phyloP scores from a whole-genome alignment of 495 filamentous ascomycete species.

The Clohesyomyces aquaticus region DNA sequence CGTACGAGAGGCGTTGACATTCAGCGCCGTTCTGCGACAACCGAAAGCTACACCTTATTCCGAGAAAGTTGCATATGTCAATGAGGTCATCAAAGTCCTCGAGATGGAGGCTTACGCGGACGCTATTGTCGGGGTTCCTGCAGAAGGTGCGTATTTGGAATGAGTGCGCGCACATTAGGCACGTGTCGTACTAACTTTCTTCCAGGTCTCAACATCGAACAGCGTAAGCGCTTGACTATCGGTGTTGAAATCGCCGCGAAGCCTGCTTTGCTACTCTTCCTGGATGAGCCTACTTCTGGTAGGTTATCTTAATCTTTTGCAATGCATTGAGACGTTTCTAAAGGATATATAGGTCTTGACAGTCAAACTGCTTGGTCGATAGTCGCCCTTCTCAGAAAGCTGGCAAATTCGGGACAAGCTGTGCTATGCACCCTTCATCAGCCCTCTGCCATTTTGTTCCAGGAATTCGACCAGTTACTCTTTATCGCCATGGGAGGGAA shows the following conservation, averaged over 20 bases:
- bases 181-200: background rate
- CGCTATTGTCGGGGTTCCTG: conserved; percentile 1
- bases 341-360: conserved; percentile 10
- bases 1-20: conserved; percentile 1
- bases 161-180: background rate
- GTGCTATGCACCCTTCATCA: conserved; percentile 1
- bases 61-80: conserved; percentile 7
- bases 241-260: conserved; percentile 13
- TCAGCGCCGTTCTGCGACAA: conserved; percentile 7
- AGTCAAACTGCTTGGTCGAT: conserved; percentile 11
- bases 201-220: conserved; percentile 17
- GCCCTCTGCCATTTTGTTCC: background rate
- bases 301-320: background rate
- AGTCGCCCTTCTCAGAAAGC: background rate
- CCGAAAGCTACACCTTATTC: background rate
- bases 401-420: background rate
- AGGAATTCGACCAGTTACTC: conserved; percentile 2
- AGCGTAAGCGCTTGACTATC: conserved; percentile 6
- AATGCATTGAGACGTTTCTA: background rate
- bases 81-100: background rate
- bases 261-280: conserved; percentile 1
- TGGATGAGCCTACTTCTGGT: background rate
- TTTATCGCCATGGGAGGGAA: background rate
- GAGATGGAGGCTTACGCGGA: conserved; percentile 8
- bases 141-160: too few relatives aligned